These are phyloP conservation scores for Orbilia oligospora DNA, from an alignment of 2,329 filamentous ascomycete species.

Conservation along the genomic window DNA sequence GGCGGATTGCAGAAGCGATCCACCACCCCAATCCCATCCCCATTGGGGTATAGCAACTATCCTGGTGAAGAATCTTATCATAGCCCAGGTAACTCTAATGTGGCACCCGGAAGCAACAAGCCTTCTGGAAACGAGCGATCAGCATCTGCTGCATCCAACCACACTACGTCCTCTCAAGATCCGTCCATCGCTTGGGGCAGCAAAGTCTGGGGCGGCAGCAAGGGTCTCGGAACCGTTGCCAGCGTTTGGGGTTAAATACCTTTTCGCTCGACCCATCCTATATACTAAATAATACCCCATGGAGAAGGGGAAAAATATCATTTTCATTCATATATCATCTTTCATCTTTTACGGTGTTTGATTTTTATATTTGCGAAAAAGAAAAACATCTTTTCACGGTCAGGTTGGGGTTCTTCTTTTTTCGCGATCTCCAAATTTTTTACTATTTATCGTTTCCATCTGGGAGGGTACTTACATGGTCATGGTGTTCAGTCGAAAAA, in stretches of 20 bases:
- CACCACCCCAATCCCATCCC: slow-evolving; percentile 92
- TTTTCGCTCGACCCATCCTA: slow-evolving; percentile 26
- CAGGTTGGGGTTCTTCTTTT: slow-evolving; percentile 52
- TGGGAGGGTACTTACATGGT: slow-evolving; percentile 61
- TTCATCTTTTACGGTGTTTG: slow-evolving; percentile 60
- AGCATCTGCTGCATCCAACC: slow-evolving; percentile 64
- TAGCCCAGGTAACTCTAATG: slow-evolving; percentile 68
- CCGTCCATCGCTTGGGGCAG: slow-evolving; percentile 63
- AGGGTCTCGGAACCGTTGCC: slow-evolving; percentile 63
- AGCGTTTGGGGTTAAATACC: slow-evolving; percentile 64
- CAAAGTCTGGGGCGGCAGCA: slow-evolving; percentile 64
- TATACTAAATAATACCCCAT: slow-evolving; percentile 43
- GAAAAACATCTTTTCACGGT: slow-evolving; percentile 51
- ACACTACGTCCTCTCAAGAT: slow-evolving; percentile 62
- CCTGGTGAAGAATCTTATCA: slow-evolving; percentile 70
- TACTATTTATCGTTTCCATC: slow-evolving; percentile 57
- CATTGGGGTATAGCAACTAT: slow-evolving; percentile 79
- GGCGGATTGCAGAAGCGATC: slow-evolving; percentile 80
- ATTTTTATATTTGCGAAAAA: slow-evolving; percentile 61
- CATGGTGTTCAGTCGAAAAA: slow-evolving; percentile 61
- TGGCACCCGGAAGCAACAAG: slow-evolving; percentile 55
- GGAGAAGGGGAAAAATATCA: slow-evolving; percentile 48
- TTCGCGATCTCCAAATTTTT: slow-evolving; percentile 49
- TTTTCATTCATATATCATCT: slow-evolving; percentile 61
- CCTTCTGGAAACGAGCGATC: slow-evolving; percentile 63